These are phyloP conservation scores for Verticillium isaacii DNA, from an alignment of 2,329 filamentous ascomycete species.

Conservation along the genomic window DNA sequence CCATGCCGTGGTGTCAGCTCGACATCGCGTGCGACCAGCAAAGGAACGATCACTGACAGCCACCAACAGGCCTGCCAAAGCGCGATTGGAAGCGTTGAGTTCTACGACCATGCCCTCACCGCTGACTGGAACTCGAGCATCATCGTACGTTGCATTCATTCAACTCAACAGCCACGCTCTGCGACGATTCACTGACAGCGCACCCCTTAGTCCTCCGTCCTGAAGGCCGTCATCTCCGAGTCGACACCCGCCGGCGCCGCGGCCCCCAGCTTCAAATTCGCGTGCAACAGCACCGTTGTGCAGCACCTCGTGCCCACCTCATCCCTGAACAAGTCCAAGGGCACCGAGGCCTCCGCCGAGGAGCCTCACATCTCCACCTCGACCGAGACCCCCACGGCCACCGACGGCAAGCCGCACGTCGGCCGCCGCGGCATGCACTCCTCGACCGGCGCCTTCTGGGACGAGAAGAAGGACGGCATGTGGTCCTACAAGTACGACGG, in stretches of 20 bases:
- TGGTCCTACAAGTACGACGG: slow-evolving; percentile 84
- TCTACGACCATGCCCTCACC: slow-evolving; percentile 84
- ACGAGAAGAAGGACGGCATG: slow-evolving; percentile 85
- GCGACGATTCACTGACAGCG: neutral
- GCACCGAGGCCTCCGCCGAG: slow-evolving; percentile 41
- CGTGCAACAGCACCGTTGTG: slow-evolving; percentile 97
- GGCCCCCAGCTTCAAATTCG: slow-evolving; percentile 78
- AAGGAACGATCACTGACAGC: neutral
- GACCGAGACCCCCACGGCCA: slow-evolving; percentile 47
- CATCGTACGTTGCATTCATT: slow-evolving; percentile 59
- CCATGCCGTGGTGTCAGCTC: neutral
- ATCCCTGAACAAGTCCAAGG: slow-evolving; percentile 55
- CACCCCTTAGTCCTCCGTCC: slow-evolving; percentile 61
- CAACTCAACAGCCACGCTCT: neutral
- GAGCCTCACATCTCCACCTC: slow-evolving; percentile 52
- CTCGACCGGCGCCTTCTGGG: slow-evolving; percentile 82
- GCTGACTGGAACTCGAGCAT: slow-evolving; percentile 87
- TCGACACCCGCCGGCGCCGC: slow-evolving; percentile 53
- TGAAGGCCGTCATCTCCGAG: slow-evolving; percentile 73
- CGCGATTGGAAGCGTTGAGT: slow-evolving; percentile 67
- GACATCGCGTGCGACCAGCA: neutral
- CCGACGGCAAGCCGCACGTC: slow-evolving; percentile 64
- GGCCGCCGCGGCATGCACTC: slow-evolving; percentile 88
- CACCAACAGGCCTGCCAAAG: slow-evolving; percentile 70
- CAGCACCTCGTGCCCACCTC: slow-evolving; percentile 77